Evolutionary conservation across 768 basidiomycete genomes (phyloP).

Genomic region (Lentinula sp.): DNA sequence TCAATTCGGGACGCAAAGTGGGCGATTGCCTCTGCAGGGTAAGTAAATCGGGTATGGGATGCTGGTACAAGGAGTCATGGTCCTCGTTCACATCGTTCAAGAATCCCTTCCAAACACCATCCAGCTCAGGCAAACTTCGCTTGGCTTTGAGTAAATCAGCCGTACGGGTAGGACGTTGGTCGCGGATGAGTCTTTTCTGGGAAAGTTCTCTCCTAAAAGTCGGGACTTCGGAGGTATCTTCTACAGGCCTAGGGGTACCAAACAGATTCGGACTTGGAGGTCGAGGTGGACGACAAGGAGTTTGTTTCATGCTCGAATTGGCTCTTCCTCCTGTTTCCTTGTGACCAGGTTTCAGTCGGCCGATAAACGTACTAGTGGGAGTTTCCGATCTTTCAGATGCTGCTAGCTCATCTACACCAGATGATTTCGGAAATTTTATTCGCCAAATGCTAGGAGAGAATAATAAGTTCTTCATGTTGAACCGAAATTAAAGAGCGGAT

Average conservation of each 20-base stretch:
- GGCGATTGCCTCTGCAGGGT: conserved; percentile 13
- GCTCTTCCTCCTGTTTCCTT: background rate
- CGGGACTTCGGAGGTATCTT: background rate
- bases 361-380: background rate
- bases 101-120: conserved; percentile 23
- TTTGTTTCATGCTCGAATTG: background rate
- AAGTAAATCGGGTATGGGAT: background rate
- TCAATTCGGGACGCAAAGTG: conserved; percentile 22
- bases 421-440: background rate
- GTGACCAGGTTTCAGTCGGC: background rate
- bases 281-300: conserved; percentile 21
- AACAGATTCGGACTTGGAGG: conserved; percentile 22
- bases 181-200: background rate
- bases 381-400: background rate
- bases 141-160: conserved; percentile 10
- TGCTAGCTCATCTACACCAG: background rate
- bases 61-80: conserved; percentile 9
- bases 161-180: background rate
- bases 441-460: conserved; percentile 5
- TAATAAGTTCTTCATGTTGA: background rate
- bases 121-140: conserved; percentile 16
- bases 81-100: conserved; percentile 18
- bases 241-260: background rate
- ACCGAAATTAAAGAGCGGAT: background rate
- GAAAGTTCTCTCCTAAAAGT: background rate